Evolutionary conservation across 371 early-diverging fungal species (phyloP).

Genomic region (Mucor sp.): DNA sequence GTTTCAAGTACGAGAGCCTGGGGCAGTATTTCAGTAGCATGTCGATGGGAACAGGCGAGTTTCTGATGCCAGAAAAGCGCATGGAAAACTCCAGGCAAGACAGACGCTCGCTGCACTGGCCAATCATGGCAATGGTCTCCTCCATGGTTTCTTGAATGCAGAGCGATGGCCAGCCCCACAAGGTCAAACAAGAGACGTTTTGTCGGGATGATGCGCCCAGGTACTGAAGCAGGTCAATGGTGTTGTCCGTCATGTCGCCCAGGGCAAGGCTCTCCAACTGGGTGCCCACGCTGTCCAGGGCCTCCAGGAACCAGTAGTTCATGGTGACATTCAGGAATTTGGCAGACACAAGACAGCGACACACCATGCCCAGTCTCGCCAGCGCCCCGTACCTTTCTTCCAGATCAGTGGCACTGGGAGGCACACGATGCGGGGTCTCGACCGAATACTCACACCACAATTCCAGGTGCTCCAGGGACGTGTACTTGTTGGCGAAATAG

Average conservation of each 20-base stretch:
- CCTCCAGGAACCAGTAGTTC: constrained; percentile 16
- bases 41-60: constrained; percentile 11
- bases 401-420: background rate
- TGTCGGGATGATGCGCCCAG: constrained; percentile 13
- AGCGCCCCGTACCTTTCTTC: constrained; percentile 11
- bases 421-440: background rate
- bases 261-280: constrained; percentile 5
- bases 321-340: constrained; percentile 11
- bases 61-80: constrained; percentile 21
- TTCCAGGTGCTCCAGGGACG: background rate
- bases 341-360: constrained; percentile 2
- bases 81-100: constrained; percentile 14
- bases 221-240: constrained; percentile 1
- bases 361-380: background rate
- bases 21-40: background rate
- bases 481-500: constrained; percentile 17
- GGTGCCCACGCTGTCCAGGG: constrained; percentile 10
- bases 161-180: constrained; percentile 29
- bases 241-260: constrained; percentile 25
- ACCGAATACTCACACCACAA: constrained; percentile 19
- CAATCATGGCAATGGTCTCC: constrained; percentile 3
- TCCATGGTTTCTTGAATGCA: constrained; percentile 21
- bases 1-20: background rate
- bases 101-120: constrained; percentile 10
- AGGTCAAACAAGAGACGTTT: constrained; percentile 11